Evolutionary conservation across 2,329 filamentous ascomycete genomes (phyloP).

Genomic region (Penicillium glabrum): DNA sequence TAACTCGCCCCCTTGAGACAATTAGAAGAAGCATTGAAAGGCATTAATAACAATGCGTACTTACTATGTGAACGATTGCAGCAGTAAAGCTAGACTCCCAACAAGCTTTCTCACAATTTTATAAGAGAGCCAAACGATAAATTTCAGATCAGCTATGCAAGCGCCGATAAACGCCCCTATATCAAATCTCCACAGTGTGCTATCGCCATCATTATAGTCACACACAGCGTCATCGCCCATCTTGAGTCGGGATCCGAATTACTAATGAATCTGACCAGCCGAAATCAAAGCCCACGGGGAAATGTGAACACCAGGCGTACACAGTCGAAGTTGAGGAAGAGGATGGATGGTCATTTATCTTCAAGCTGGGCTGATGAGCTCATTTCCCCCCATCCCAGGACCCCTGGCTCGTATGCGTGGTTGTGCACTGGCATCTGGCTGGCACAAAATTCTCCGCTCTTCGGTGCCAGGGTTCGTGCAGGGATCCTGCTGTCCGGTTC

Average conservation of each 20-base stretch:
- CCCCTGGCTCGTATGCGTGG: not conserved
- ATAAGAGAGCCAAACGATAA: conserved; percentile 16
- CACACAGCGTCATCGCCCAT: not conserved
- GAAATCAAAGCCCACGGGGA: not conserved
- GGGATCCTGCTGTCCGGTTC: not conserved
- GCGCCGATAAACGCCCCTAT: not conserved
- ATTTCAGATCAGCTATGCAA: conserved; percentile 8
- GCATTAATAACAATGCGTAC: not conserved
- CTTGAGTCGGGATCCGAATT: not conserved
- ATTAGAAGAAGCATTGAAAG: not conserved
- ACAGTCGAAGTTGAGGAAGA: not conserved
- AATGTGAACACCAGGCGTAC: not conserved
- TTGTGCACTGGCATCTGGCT: not conserved
- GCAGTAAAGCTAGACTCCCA: not conserved
- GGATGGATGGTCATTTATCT: not conserved
- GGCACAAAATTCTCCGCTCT: conserved; percentile 6
- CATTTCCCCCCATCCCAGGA: not conserved
- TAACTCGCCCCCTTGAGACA: not conserved
- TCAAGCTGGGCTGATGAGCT: not conserved
- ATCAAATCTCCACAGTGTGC: not conserved
- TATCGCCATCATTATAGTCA: not conserved
- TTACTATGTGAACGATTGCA: not conserved
- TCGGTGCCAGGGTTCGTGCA: not conserved
- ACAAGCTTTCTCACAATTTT: conserved; percentile 13
- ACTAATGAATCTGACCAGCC: not conserved